Base-by-base conservation (phyloP, 1,284 basidiomycete genomes). In the Gomphus bonarii region DNA sequence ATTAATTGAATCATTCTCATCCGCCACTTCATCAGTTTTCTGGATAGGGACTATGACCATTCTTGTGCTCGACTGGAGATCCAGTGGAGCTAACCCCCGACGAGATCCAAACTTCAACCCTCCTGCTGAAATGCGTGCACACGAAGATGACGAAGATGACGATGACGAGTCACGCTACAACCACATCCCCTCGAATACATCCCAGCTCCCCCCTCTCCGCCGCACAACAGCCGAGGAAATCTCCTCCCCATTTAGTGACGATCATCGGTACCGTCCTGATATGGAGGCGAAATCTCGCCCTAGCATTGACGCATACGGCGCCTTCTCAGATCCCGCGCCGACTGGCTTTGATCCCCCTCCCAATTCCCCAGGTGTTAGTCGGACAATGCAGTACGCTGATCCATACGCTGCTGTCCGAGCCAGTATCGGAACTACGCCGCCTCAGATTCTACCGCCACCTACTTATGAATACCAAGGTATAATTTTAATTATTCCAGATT, bases 321-420 rank as follows among this genome's bases (percentile, higher is more conserved):
- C 90, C 18, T 93, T 93, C 70, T 85, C 82, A 0, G 88, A 91
- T 66, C 88, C 88, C 31, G 78, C 85, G 0, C 88, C 88, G 0
- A 79, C 73, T 60, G 88, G 88, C 18, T 87, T 80, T 66, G 72
- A 74, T 62, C 8, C 72, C 70, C 14, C 8, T 1, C 38, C 69
- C 69, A 51, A 69, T 65, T 61, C 77, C 67, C 79, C 82, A 25
- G 73, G 78, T 20, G 72, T 90, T 36, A 92, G 89, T 68, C 73
- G 90, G 64, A 93, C 91, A 54, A 92, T 93, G 90, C 84, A 91
- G 70, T 90, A 88, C 65, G 84, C 87, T 20, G 86, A 90, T 65
- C 86, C 85, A 10, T 89, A 89, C 64, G 84, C 85, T 12, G 84
- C 82, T 12, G 85, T 89, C 25, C 76, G 85, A 20, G 82, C 82